Percentiles rank a stretch among this genome's conserved stretches.
phyloP scores from a whole-genome alignment of 805 yeast species.

The Hanseniaspora thailandica region DNA sequence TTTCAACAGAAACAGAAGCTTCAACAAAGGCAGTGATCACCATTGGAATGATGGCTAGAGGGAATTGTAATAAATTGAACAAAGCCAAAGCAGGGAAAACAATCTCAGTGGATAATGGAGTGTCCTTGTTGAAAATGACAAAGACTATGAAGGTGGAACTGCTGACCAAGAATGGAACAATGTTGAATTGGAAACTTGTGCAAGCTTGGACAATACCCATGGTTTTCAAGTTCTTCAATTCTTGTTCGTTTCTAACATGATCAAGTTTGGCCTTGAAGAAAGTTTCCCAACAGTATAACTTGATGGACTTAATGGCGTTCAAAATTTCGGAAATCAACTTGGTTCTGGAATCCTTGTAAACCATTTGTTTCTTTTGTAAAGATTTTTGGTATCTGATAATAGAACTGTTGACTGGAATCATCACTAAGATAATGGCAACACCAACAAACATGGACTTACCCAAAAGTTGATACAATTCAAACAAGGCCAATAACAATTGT shows the following conservation, averaged over 20 bases:
- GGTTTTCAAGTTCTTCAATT: constrained; percentile 59
- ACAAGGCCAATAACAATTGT: constrained; percentile 66
- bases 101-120: constrained; percentile 73
- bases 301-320: constrained; percentile 83
- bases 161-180: constrained; percentile 82
- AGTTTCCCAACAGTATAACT: constrained; percentile 89
- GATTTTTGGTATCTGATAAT: constrained; percentile 57
- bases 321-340: constrained; percentile 77
- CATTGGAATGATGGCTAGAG: constrained; percentile 84
- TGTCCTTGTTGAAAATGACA: constrained; percentile 43
- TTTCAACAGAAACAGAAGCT: constrained; percentile 67
- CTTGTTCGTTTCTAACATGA: constrained; percentile 78
- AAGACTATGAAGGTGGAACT: constrained; percentile 81
- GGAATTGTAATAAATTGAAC: constrained; percentile 81
- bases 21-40: constrained; percentile 78
- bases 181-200: constrained; percentile 63
- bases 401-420: constrained; percentile 68
- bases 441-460: constrained; percentile 97
- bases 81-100: constrained; percentile 84
- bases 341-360: constrained; percentile 81
- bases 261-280: constrained; percentile 67
- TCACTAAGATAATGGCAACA: constrained; percentile 59
- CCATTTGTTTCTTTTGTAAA: constrained; percentile 78
- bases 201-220: constrained; percentile 65
- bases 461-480: constrained; percentile 56